Evolutionary conservation across 129 eudicot species (phyloP), one percentile per base, ranked within the genome.

Genomic region (Flaveria ramosissima): DNA sequence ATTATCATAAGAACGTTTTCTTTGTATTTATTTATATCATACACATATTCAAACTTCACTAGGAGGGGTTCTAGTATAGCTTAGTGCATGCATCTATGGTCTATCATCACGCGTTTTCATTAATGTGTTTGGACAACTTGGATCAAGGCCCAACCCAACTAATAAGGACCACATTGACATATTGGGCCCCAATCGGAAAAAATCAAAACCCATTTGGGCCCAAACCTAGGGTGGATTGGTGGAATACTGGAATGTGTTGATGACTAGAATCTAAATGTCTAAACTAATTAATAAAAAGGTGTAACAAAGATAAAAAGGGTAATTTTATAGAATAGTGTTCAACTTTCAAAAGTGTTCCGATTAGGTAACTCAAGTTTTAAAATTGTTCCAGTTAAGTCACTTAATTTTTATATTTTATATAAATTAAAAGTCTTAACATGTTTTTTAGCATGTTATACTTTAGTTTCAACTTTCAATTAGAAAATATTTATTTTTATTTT

Each of bases 171-270:
- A 64, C 24, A 62, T 0, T 26, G n/a, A 75, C 23, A 32, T 50
- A 50, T 16, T 30, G 65, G 65, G 50, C 65, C n/a, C 53, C 73
- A 48, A 30, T 20, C 14, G 8, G 20, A 6, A 46, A 8, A 75
- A 12, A 0, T 17, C 17, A 41, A 66, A 66, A 66, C 55, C 80
- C 80, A 48, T 52, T 66, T 30, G 36, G 42, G 9, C 20, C 72
- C 53, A 9, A 42, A 19, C 19, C 51, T 3, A 27, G 45, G 19
- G 53, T 42, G 10, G 16, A 6, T 9, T 6, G 8, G 46, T 42
- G 13, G 13, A 45, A 45, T 45, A 11, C 12, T 9, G 7, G 41
- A 36, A 36, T 36, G 13, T 11, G 14, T 45, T 0, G 14, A 68
- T 12, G n/a, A 60, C 63, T 20, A 36, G 41, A 36, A 32, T 30